phyloP scores from a whole-genome alignment of 75 land plant species.

The Cryptomeria japonica region DNA sequence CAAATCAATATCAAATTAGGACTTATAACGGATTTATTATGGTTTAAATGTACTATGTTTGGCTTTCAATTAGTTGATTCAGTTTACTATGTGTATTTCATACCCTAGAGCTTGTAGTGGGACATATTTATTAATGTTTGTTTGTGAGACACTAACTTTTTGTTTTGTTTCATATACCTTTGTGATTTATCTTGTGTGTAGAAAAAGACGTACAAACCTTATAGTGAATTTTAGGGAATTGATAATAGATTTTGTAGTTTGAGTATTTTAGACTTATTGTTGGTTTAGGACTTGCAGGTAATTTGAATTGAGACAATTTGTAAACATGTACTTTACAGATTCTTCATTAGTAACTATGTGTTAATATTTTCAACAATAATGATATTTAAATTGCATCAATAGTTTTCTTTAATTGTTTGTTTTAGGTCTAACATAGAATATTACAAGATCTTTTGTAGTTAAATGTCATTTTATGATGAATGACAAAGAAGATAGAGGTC shows the following conservation, averaged over 20 bases:
- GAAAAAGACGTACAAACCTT: neutral
- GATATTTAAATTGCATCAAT: neutral
- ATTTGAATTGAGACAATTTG: neutral
- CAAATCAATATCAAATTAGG: too few species aligned
- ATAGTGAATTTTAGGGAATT: neutral
- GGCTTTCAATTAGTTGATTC: neutral
- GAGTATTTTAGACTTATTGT: neutral
- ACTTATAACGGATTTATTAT: neutral
- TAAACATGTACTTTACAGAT: neutral
- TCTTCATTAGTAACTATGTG: neutral
- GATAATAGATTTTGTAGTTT: neutral
- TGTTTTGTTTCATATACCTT: neutral
- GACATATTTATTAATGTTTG: neutral
- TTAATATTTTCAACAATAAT: neutral
- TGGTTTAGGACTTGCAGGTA: neutral
- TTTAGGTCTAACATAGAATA: neutral
- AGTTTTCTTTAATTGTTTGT: neutral
- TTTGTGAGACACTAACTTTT: neutral
- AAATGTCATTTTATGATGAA: neutral
- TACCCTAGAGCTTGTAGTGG: neutral
- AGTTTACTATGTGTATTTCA: neutral
- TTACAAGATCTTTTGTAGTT: neutral
- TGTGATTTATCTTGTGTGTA: neutral
- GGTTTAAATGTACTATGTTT: neutral
- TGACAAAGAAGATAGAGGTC: neutral